Evolutionary conservation across 2,329 filamentous ascomycete species (phyloP).

Genomic region (Dendryphion nanum): DNA sequence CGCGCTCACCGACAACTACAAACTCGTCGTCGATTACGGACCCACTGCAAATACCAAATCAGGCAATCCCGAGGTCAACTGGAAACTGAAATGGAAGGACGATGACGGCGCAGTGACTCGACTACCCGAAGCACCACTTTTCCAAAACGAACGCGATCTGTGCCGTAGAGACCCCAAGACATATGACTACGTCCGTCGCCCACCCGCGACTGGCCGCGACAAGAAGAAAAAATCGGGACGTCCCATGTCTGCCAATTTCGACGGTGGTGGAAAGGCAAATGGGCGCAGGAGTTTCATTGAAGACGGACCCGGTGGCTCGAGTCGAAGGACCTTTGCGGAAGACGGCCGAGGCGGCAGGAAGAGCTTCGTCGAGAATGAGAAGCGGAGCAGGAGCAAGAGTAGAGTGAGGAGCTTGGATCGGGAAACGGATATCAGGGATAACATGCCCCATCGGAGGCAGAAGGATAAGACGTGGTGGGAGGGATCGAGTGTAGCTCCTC

Average conservation of each 20-base stretch:
- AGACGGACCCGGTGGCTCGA: not conserved
- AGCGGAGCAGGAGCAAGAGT: conserved; percentile 15
- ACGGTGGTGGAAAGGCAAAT: not conserved
- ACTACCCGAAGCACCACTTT: conserved; percentile 47
- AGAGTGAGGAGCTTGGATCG: conserved; percentile 23
- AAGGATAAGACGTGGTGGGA: conserved; percentile 39
- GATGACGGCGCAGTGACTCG: conserved; percentile 37
- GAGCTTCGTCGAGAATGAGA: conserved; percentile 1
- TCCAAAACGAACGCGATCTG: conserved; percentile 45
- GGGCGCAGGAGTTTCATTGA: not conserved
- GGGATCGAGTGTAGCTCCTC: conserved; percentile 7
- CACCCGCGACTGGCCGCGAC: conserved; percentile 24
- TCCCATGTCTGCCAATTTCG: conserved; percentile 15
- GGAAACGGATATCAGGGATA: conserved; percentile 31
- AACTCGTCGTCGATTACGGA: conserved; percentile 45
- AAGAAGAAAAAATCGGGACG: not conserved
- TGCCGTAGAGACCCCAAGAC: conserved; percentile 42
- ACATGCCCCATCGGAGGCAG: conserved; percentile 32
- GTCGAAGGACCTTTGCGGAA: conserved; percentile 4
- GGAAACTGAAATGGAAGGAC: conserved; percentile 40
- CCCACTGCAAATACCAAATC: conserved; percentile 1
- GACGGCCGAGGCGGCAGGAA: conserved; percentile 7
- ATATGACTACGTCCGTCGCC: conserved; percentile 40
- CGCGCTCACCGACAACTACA: conserved; percentile 48
- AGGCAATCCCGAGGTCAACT: conserved; percentile 42